Evolutionary conservation across 345 rosid species (phyloP), one percentile per base, ranked within the genome.

Genomic region (Bruguiera gymnorhiza): DNA sequence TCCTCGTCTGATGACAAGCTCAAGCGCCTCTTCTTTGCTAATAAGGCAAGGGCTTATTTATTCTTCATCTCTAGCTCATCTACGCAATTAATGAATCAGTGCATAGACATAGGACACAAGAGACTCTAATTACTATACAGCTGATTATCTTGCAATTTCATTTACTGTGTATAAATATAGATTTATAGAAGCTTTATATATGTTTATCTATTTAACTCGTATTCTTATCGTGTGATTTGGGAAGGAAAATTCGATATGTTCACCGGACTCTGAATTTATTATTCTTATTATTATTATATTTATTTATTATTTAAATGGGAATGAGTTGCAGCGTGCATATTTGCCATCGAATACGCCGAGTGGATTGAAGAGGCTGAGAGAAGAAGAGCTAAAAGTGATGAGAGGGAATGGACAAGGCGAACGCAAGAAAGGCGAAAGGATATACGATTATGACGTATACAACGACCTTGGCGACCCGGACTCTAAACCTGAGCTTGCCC

Each of bases 401-500:
- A 67, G 88, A 78, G 97, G 97, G 10, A 76, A 83, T 37, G 96
- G 93, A 4, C 18, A 72, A 52, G 97, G 95, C 30, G 85, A 85
- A 76, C 85, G 96, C 11, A 69, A 82, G 76, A 51, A 60, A 20
- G 69, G 37, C 0, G 97, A 94, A 20, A 83, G 97, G 30, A 72
- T 91, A 23, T 94, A 91, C 1, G 98, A 93, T 34, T 93, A 88
- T 10, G 98, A 91, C 60, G 86, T 87, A 21, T 89, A 91, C 79
- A 87, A 91, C 52, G 98, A 91, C 62, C 74, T 94, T 2, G 97
- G 97, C 1, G 68, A 83, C 9, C 98, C 98, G 1, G 96, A 89
- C 21, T 58, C 16, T 0, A 50, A 70, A 24, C 23, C 36, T 0
- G 70, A 76, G 2, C 26, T 64, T 16, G 71, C 75, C 23, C 73